Percentiles rank a stretch among this genome's conserved stretches.
Conservation (phyloP, 257 asterid genomes). For the Prunella vulgaris region DNA sequence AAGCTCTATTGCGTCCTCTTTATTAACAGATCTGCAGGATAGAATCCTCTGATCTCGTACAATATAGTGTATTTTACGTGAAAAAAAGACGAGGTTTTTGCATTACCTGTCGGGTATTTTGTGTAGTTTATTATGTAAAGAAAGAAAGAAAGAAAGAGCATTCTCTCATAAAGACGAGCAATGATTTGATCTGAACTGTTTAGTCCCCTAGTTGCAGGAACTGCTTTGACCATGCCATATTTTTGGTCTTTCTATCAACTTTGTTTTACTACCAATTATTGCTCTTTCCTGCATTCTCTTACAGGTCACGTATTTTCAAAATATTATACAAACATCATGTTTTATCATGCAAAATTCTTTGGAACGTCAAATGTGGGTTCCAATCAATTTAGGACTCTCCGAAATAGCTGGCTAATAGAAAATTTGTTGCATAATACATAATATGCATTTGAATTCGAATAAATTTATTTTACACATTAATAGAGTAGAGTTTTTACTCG, state of each 20-base stretch:
- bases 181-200: slow-evolving; percentile 12
- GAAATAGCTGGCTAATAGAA: too few relatives aligned
- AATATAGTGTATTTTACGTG: slow-evolving; percentile 20
- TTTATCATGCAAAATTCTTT: background rate
- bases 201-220: slow-evolving; percentile 7
- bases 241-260: background rate
- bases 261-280: background rate
- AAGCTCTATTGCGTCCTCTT: slow-evolving; percentile 62
- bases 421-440: too few relatives aligned
- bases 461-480: too few relatives aligned
- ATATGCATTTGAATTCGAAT: too few relatives aligned
- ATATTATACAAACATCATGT: too few relatives aligned
- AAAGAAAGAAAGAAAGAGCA: slow-evolving; percentile 10
- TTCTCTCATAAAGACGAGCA: background rate
- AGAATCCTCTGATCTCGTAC: slow-evolving; percentile 59
- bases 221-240: slow-evolving; percentile 10
- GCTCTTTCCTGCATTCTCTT: background rate
- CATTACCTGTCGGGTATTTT: slow-evolving; percentile 16
- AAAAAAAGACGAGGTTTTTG: slow-evolving; percentile 24
- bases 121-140: slow-evolving; percentile 1
- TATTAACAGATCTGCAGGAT: slow-evolving; percentile 86
- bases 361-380: background rate
- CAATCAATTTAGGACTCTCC: background rate
- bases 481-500: too few relatives aligned
- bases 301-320: too few relatives aligned